Percentiles rank a stretch among this genome's conserved stretches.
These are phyloP conservation scores for Pleurostoma richardsiae DNA, from an alignment of 2,329 filamentous ascomycete genomes.

Conservation along the genomic window DNA sequence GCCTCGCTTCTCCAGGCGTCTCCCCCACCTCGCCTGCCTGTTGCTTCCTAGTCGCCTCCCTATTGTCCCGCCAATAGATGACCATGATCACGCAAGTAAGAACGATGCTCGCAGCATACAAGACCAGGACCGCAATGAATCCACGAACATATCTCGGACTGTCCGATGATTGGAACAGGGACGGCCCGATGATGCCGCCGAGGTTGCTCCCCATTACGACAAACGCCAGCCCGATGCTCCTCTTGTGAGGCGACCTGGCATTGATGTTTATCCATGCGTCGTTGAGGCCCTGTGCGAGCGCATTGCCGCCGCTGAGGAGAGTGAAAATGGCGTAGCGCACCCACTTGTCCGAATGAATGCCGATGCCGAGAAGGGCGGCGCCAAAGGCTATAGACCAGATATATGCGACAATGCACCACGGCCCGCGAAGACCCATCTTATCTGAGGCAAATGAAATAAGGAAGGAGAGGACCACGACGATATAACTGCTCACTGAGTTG, in stretches of 20 bases:
- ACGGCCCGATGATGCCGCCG: constrained; percentile 3
- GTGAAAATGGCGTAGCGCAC: constrained; percentile 8
- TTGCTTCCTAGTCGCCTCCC: not conserved
- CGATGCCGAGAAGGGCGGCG: constrained; percentile 7
- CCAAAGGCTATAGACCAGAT: constrained; percentile 8
- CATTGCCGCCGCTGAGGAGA: constrained; percentile 8
- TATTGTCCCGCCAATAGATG: not conserved
- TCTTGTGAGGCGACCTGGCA: constrained; percentile 1
- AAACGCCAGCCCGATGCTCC: constrained; percentile 10
- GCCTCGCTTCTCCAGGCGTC: not conserved
- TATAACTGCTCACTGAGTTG: constrained; percentile 10
- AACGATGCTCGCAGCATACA: constrained; percentile 10
- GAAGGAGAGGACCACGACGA: constrained; percentile 7
- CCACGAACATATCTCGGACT: constrained; percentile 7
- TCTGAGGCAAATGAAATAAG: constrained; percentile 9
- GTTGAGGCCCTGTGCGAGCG: constrained; percentile 6
- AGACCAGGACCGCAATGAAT: constrained; percentile 6
- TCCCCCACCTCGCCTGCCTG: not conserved
- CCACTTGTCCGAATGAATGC: constrained; percentile 4
- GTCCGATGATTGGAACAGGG: constrained; percentile 9
- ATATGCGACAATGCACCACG: constrained; percentile 7
- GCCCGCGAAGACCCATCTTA: constrained; percentile 5
- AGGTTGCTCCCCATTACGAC: constrained; percentile 11
- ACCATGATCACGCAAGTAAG: not conserved
- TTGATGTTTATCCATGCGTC: constrained; percentile 12